Evolutionary conservation across 2,329 filamentous ascomycete species (phyloP), one percentile per base, ranked within the genome.

Genomic region (Penicillium decumbens): DNA sequence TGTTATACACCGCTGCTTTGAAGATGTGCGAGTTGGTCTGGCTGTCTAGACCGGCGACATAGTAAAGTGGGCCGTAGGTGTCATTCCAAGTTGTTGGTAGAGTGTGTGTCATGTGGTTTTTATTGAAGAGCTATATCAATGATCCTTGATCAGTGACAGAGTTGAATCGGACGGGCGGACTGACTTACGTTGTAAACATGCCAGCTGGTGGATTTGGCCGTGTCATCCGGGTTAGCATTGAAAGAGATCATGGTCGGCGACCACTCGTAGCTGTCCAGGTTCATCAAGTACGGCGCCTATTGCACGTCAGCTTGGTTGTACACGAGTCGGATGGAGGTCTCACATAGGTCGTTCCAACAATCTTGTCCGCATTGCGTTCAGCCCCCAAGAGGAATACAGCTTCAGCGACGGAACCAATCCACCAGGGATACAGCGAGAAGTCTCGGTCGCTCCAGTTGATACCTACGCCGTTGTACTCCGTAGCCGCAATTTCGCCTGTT

Each of bases 341-440:
- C 44, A 65, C 63, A 29, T 65, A 65, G 28, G 62, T 65, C 1
- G 57, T 58, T 49, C 62, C 62, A 6, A 65, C 57, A 8, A 65
- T 55, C 42, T 62, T 63, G 50, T 65, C 58, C 2, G 61, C 57
- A 66, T 87, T 87, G 48, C 83, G 75, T 73, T 87, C 84, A 27
- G 80, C 80, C 15, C 82, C 80, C 53, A 87, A 75, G 13, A 86
- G 72, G 47, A 79, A 83, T n/a, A 87, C 75, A 23, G 81, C 83
- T 63, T 87, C 84, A 12, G 77, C 78, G 2, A 87, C 80, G 7
- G 78, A 73, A 24, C 81, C 82, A 43, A 80, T 78, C 81, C 78
- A 80, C 72, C 76, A 81, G 1, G 75, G 78, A 55, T 73, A 80
- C 30, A 69, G 64, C 57, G 72, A 72, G 42, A 77, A 72, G 12